These are phyloP conservation scores for Neltuma alba DNA, from an alignment of 306 rosid genomes.

Conservation along the genomic window DNA sequence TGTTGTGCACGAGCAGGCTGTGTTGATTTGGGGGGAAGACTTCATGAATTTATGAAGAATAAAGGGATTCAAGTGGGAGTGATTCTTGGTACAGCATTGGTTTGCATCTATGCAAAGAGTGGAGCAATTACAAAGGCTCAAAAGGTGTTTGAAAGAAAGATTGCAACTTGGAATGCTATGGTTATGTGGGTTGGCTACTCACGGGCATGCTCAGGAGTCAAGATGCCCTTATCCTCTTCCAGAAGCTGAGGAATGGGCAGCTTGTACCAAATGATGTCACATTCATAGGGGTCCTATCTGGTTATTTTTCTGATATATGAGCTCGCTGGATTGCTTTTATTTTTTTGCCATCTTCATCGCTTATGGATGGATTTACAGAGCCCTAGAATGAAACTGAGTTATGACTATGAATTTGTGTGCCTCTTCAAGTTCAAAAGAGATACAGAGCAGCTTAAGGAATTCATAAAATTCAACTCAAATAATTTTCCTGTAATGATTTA, in stretches of 20 bases:
- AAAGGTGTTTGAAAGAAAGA: slow-evolving; percentile 39
- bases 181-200: slow-evolving; percentile 47
- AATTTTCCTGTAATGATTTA: background rate
- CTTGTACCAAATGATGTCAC: slow-evolving; percentile 46
- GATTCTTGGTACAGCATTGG: too few species aligned
- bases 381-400: too few species aligned
- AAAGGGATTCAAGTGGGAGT: slow-evolving; percentile 45
- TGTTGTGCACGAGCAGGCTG: slow-evolving; percentile 48
- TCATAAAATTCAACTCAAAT: too few species aligned
- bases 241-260: slow-evolving; percentile 34
- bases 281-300: too few species aligned
- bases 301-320: too few species aligned
- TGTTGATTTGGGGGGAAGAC: slow-evolving; percentile 43
- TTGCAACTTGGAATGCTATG: too few species aligned
- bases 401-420: too few species aligned
- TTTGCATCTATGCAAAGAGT: slow-evolving; percentile 50
- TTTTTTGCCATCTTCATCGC: too few species aligned
- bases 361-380: too few species aligned
- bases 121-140: slow-evolving; percentile 38
- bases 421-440: background rate
- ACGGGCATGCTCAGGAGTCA: slow-evolving; percentile 49
- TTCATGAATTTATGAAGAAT: slow-evolving; percentile 41
- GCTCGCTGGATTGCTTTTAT: too few species aligned
- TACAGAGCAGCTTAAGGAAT: background rate
- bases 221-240: slow-evolving; percentile 43